These are phyloP conservation scores for Protomyces pachydermus DNA, from an alignment of 1,139 yeast genomes.

Conservation along the genomic window DNA sequence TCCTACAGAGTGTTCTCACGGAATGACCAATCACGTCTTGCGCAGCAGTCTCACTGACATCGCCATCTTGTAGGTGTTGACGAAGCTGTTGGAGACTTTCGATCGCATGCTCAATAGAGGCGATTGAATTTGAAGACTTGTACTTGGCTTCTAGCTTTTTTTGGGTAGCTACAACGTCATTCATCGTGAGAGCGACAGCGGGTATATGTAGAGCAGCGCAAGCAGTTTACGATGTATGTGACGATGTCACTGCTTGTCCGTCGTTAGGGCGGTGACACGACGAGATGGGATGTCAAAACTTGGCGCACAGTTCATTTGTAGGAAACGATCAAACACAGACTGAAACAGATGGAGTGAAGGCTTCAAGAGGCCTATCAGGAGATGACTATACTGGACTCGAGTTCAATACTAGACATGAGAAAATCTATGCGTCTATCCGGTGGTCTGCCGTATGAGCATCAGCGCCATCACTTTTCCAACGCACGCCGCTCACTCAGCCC, in stretches of 20 bases:
- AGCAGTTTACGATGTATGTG: neutral
- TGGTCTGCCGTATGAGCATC: too few species aligned
- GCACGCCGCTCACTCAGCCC: too few species aligned
- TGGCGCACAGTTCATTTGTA: neutral
- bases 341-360: neutral
- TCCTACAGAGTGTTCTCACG: neutral
- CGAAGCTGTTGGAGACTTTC: conserved; percentile 1
- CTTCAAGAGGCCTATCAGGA: neutral
- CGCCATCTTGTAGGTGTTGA: neutral
- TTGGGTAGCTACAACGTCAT: conserved; percentile 4
- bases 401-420: neutral
- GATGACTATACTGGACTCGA: too few species aligned
- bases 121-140: neutral
- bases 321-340: neutral
- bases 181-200: neutral
- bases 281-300: neutral
- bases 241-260: too few species aligned
- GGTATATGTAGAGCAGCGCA: neutral
- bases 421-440: neutral
- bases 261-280: neutral
- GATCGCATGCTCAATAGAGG: neutral
- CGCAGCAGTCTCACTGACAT: neutral
- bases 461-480: too few species aligned
- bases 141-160: conserved; percentile 7
- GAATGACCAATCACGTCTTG: neutral